A percentile compares a stretch with the other conserved stretches of the same genome.
These are phyloP conservation scores for Solidago caesia DNA, from an alignment of 129 eudicot genomes.

Conservation along the genomic window DNA sequence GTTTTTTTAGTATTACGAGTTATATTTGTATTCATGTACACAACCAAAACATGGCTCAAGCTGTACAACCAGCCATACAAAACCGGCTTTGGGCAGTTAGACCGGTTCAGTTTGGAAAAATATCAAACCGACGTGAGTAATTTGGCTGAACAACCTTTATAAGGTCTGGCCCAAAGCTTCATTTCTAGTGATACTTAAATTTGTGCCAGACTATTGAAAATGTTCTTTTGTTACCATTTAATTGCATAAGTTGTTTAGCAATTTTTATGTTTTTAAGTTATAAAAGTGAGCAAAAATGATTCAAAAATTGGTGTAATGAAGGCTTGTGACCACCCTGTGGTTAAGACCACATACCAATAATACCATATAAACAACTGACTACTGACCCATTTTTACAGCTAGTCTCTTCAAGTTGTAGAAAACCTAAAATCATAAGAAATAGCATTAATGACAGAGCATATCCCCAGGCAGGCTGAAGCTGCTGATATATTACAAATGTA, in stretches of 20 bases:
- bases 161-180: neutral
- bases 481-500: constrained; percentile 12
- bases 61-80: too few species aligned
- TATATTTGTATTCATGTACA: too few species aligned
- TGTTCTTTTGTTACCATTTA: neutral
- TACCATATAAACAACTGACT: constrained; percentile 20
- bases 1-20: too few species aligned
- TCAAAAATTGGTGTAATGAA: constrained; percentile 7
- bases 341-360: constrained; percentile 15
- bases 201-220: neutral
- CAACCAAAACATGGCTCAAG: too few species aligned
- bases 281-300: constrained; percentile 1
- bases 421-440: constrained; percentile 27
- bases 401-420: constrained; percentile 23
- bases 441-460: constrained; percentile 31
- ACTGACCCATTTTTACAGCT: constrained; percentile 28
- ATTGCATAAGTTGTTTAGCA: neutral
- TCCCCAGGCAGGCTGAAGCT: constrained; percentile 20
- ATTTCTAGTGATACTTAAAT: neutral
- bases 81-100: too few species aligned
- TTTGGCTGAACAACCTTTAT: neutral
- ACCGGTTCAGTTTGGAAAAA: too few species aligned
- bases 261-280: neutral
- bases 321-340: constrained; percentile 21
- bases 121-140: too few species aligned